Evolutionary conservation across 2,329 filamentous ascomycete genomes (phyloP), one percentile per base, ranked within the genome.

Genomic region (Pseudogymnoascus destructans): DNA sequence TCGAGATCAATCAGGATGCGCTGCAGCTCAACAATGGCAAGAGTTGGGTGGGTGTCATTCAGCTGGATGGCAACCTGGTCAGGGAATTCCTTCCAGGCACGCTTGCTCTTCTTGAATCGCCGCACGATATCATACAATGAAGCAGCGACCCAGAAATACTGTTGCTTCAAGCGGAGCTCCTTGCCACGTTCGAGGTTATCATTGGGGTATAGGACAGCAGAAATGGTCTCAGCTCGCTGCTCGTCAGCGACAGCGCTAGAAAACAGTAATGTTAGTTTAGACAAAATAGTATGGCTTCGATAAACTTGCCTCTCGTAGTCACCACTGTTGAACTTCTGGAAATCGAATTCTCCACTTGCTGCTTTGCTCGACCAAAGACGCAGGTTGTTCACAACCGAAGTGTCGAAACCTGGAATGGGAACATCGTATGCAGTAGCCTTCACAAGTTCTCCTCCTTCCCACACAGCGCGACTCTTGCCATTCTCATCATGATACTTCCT

Each of bases 71-170:
- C 93, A 61, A 97, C 86, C 70, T 96, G 90, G 55, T 95, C 92
- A 46, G 92, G 79, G 74, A 98, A 98, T 68, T 95, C 87, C 64
- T 75, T 85, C 93, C 93, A 98, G 6, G 86, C 76, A 63, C 92
- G 85, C 76, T 89, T 90, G 15, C 89, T 84, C 80, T 97, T 98
- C 79, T 97, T 98, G 83, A 97, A 98, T 60, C 93, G 85, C 60
- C 93, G 87, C 61, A 98, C 87, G 69, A 98, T 98, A 68, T 98
- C 93, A 69, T 89, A 89, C 3, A 98, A 79, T 13, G 93, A 98
- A 13, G 93, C 93, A 57, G 93, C 91, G 68, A 95, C 95, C 93
- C 93, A 98, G 76, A 98, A 98, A 79, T 98, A 98, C 72, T 98
- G 93, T 73, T 98, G 93, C 80, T 98, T 98, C 72, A 98, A 74